Conservation (phyloP, 345 rosid genomes). For the Hibiscus syriacus region DNA sequence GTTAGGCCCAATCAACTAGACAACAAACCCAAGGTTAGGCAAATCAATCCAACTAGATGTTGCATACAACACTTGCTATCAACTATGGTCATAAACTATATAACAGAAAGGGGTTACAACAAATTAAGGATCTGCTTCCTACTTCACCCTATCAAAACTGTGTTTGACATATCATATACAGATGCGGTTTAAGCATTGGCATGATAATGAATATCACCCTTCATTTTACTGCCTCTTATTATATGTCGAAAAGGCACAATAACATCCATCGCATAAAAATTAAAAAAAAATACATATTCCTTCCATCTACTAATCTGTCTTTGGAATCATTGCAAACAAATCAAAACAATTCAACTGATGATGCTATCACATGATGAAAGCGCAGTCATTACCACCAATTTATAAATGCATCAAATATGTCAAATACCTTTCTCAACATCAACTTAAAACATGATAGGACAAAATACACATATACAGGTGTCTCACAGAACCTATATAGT, state of each 20-base stretch:
- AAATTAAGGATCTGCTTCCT: not conserved
- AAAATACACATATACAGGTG: not conserved
- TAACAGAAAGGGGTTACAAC: not conserved
- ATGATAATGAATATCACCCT: not conserved
- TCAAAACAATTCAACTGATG: not conserved
- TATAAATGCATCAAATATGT: not conserved
- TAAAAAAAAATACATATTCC: not conserved
- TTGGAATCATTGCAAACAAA: not conserved
- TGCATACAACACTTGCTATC: not conserved
- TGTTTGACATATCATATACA: too few species aligned
- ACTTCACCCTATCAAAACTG: not conserved
- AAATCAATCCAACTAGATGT: not conserved
- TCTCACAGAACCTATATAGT: not conserved
- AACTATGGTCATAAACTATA: not conserved
- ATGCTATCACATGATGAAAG: too few species aligned
- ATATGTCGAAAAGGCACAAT: not conserved
- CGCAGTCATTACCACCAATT: not conserved
- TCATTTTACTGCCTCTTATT: not conserved
- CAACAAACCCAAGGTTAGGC: not conserved
- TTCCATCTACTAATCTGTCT: not conserved
- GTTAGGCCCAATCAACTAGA: not conserved
- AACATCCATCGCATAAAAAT: not conserved
- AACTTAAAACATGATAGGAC: not conserved
- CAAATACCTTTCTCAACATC: not conserved
- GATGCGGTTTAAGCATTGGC: not conserved